A percentile compares a stretch with the other conserved stretches of the same genome.
phyloP scores from a whole-genome alignment of 495 filamentous ascomycete genomes.

The Hypoxylon subgilvum region DNA sequence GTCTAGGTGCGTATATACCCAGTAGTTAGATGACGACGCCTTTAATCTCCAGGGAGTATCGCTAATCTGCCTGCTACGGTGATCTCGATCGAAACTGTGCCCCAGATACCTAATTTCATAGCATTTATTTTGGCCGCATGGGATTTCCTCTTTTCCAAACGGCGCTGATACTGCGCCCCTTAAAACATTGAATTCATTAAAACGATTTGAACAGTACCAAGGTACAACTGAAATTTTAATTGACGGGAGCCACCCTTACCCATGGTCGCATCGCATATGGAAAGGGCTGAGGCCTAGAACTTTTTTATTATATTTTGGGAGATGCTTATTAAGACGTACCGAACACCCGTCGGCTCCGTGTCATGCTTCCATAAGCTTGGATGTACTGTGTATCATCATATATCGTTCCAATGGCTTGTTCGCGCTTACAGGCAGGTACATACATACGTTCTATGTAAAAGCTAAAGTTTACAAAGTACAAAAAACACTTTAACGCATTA shows the following conservation, averaged over 20 bases:
- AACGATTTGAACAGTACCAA: slow-evolving; percentile 19
- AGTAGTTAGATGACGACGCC: slow-evolving; percentile 33
- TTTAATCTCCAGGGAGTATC: slow-evolving; percentile 28
- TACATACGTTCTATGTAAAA: no score
- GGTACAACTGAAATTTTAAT: slow-evolving; percentile 28
- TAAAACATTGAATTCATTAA: slow-evolving; percentile 36
- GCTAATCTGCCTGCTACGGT: slow-evolving; percentile 29
- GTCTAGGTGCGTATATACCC: no score
- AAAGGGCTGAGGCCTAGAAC: slow-evolving; percentile 37
- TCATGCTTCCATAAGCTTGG: slow-evolving; percentile 11
- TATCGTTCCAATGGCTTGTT: no score
- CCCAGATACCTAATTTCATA: slow-evolving; percentile 19
- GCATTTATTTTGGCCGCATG: slow-evolving; percentile 1
- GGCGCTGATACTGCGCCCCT: slow-evolving; percentile 27
- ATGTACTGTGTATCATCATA: not conserved
- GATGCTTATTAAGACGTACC: slow-evolving; percentile 26
- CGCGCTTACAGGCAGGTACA: no score
- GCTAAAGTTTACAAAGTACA: not conserved
- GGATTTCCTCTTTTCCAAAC: slow-evolving; percentile 12
- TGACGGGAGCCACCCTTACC: slow-evolving; percentile 20
- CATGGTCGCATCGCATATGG: slow-evolving; percentile 36
- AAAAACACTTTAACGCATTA: slow-evolving; percentile 4
- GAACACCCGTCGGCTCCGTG: not conserved
- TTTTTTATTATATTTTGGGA: slow-evolving; percentile 1
- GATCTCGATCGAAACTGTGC: slow-evolving; percentile 33